Evolutionary conservation across 148 eudicot genomes (phyloP), one percentile per base, ranked within the genome.

Genomic region (Chenopodium berlandieri): DNA sequence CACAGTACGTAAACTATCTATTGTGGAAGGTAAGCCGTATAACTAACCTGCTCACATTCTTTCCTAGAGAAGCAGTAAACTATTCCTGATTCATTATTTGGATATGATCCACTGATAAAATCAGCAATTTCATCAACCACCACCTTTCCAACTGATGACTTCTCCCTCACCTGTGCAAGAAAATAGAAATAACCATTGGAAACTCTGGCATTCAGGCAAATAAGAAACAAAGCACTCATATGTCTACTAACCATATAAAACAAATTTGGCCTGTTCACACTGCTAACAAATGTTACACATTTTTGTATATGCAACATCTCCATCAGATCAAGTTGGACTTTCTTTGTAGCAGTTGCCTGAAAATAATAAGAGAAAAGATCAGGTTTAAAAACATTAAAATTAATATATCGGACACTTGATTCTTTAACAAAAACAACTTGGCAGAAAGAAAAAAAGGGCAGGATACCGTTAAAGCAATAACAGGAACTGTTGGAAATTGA

Each of bases 331-430:
- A 86, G 86, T 87, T 97, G 99, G 79, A 97, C 99, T 88, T 94
- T 97, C 88, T 87, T 92, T 60, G 99, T 97, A 79, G 99, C 99
- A 19, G 99, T 97, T 79, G 99, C 97, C 99, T 96, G 87, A 65
- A 54, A 82, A 71, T 40, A 8, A 64, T 22, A 14, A 82, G 83
- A 16, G 67, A 85, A 73, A 23, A 70, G 69, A 81, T 34, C 40
- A 80, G n/a, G 20, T 30, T 22, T 34, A 23, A 66, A 22, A 44
- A 5, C 47, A 71, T 25, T 20, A 12, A 17, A 84, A 67, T 12
- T 5, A 64, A 66, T 19, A 16, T 14, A 85, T 44, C 47, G 69
- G 50, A 64, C 32, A 65, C 50, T 68, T 70, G 77, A 76, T 69
- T 37, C 30, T 47, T n/a, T 34, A 75, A 19, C 52, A 32, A 74